Evolutionary conservation across 805 yeast species (phyloP).

Genomic region (Ogataea angusta): DNA sequence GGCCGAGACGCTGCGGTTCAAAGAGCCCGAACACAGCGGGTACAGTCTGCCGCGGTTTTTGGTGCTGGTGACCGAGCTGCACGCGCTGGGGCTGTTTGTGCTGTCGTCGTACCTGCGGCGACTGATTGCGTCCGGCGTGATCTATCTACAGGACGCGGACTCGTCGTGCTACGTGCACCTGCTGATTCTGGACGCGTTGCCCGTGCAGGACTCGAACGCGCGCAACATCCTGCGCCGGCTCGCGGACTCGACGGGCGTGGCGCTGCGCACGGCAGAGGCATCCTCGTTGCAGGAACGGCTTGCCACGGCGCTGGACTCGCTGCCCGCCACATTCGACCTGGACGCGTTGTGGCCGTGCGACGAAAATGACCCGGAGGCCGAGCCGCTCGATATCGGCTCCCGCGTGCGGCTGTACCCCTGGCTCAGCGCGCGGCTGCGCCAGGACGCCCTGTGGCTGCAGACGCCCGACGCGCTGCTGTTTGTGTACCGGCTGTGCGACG

Average conservation of each 20-base stretch:
- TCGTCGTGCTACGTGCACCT: slow-evolving; percentile 53
- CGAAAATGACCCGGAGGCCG: neutral
- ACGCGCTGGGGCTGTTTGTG: slow-evolving; percentile 45
- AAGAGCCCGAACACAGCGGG: slow-evolving; percentile 12
- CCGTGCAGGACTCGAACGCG: slow-evolving; percentile 43
- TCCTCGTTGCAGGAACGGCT: slow-evolving; percentile 10
- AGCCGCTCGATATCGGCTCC: slow-evolving; percentile 17
- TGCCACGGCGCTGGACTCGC: slow-evolving; percentile 2
- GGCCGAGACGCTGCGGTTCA: slow-evolving; percentile 27
- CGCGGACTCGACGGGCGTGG: slow-evolving; percentile 25
- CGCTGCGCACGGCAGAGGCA: slow-evolving; percentile 13
- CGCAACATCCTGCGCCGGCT: slow-evolving; percentile 31
- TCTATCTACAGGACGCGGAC: slow-evolving; percentile 55
- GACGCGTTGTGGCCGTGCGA: neutral
- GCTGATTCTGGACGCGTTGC: slow-evolving; percentile 54
- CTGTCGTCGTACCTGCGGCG: slow-evolving; percentile 71
- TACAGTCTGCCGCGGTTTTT: slow-evolving; percentile 33
- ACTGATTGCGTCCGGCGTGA: slow-evolving; percentile 81
- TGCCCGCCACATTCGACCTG: slow-evolving; percentile 9
- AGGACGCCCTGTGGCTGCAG: slow-evolving; percentile 1
- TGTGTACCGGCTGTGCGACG: slow-evolving; percentile 20
- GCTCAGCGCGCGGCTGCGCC: slow-evolving; percentile 12
- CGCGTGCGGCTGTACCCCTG: slow-evolving; percentile 9
- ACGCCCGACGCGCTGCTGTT: slow-evolving; percentile 8
- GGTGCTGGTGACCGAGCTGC: slow-evolving; percentile 51